Conservation (phyloP, 441 rosid genomes). For the Raphanus hybrid region DNA sequence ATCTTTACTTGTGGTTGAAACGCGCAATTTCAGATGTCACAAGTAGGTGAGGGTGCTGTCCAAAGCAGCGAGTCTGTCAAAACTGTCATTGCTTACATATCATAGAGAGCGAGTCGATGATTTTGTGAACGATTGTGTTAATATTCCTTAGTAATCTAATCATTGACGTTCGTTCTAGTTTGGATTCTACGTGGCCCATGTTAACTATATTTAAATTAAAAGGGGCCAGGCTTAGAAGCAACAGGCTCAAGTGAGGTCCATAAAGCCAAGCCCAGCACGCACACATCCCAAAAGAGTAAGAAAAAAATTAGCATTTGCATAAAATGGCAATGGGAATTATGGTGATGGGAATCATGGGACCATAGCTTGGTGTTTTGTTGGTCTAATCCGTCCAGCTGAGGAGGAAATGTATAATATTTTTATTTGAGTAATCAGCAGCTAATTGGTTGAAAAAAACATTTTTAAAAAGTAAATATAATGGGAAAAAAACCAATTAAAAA, state of each 20-base stretch:
- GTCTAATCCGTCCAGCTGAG: conserved; percentile 32
- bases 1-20: background rate
- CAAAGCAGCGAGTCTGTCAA: background rate
- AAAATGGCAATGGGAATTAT: background rate
- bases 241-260: background rate
- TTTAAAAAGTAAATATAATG: no score
- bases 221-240: background rate
- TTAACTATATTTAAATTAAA: background rate
- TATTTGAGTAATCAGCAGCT: background rate
- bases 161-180: background rate
- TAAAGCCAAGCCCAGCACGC: conserved; percentile 3
- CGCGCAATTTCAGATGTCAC: background rate
- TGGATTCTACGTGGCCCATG: background rate
- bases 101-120: background rate
- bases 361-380: background rate
- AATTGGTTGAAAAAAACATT: conserved; percentile 3
- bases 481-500: no score
- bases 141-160: no score
- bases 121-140: background rate
- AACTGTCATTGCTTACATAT: background rate
- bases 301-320: background rate
- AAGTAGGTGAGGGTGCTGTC: background rate
- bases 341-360: conserved; percentile 28
- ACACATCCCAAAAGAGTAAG: background rate
- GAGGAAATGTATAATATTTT: background rate